Conservation (phyloP, 2,329 filamentous ascomycete species). For the Cercospora zeina region DNA sequence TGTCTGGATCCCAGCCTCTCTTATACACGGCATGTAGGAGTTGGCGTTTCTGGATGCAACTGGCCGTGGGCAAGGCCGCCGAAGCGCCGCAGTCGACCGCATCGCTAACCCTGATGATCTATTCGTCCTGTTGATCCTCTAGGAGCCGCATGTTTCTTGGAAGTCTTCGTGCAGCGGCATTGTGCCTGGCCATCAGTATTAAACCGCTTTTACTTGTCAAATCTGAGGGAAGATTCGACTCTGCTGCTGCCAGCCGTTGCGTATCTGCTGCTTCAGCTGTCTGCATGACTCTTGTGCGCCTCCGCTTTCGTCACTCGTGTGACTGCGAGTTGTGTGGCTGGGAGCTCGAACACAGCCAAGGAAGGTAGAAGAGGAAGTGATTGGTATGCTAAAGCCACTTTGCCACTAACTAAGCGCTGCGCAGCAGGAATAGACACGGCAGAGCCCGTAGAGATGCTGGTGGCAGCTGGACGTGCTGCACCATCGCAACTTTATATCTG, state of each 20-base stretch:
- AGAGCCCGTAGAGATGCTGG: not conserved
- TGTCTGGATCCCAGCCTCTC: conserved; percentile 10
- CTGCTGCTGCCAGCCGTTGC: not conserved
- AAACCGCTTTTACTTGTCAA: not conserved
- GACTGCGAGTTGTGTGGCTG: conserved; percentile 2
- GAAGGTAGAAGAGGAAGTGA: conserved; percentile 4
- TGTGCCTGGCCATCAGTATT: not conserved
- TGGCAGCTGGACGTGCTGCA: not conserved
- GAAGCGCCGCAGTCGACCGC: not conserved
- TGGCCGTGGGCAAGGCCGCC: conserved; percentile 1
- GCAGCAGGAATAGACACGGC: not conserved
- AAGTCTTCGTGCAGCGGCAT: not conserved
- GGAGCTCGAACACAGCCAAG: conserved; percentile 10
- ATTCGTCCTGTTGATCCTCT: not conserved
- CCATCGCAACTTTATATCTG: not conserved
- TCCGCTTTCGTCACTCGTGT: not conserved
- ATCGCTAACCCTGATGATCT: not conserved
- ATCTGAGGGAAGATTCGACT: not conserved
- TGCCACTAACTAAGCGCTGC: conserved; percentile 6
- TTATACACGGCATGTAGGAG: not conserved
- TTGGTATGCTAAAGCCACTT: not conserved
- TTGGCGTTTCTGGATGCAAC: not conserved
- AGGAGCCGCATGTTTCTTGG: not conserved
- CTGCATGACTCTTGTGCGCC: not conserved
- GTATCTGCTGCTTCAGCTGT: not conserved